Evolutionary conservation across 192 early-diverging fungal species (phyloP).

Genomic region (Gamsiella multidivaricata): DNA sequence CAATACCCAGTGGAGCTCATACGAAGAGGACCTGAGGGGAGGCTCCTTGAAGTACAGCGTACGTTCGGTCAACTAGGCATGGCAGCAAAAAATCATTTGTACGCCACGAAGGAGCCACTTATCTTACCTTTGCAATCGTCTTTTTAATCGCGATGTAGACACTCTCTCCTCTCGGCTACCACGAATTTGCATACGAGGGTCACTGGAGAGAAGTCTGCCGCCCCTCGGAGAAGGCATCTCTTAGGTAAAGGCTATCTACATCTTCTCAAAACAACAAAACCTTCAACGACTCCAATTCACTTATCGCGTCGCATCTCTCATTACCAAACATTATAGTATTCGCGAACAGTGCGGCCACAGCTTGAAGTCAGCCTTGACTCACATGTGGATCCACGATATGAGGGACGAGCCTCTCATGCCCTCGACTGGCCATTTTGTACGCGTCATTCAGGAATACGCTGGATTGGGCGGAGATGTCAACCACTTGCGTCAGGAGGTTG

Average conservation of each 20-base stretch:
- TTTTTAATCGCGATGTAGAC: conserved; percentile 39
- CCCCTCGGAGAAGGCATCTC: conserved; percentile 66
- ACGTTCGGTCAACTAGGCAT: conserved; percentile 6
- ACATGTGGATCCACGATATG: conserved; percentile 74
- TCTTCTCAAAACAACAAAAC: too few relatives aligned
- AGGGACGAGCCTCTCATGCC: conserved; percentile 86
- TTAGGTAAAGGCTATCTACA: conserved; percentile 62
- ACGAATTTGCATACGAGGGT: conserved; percentile 76
- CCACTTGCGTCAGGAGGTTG: conserved; percentile 76
- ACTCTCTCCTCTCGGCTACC: conserved; percentile 61
- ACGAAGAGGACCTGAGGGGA: conserved; percentile 79
- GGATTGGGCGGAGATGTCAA: conserved; percentile 87
- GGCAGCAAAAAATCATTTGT: background rate
- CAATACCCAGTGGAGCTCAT: conserved; percentile 72
- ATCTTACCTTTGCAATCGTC: background rate
- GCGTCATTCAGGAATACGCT: conserved; percentile 73
- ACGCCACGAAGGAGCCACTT: too few relatives aligned
- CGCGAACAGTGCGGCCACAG: conserved; percentile 85
- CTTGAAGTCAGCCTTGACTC: conserved; percentile 81
- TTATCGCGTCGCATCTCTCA: conserved; percentile 2
- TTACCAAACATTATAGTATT: conserved; percentile 66
- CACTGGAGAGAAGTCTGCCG: conserved; percentile 84
- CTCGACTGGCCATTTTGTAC: conserved; percentile 69
- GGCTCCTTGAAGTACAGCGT: conserved; percentile 68
- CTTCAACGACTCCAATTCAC: too few relatives aligned